Conservation (phyloP, 169 alveolate genomes). For the Plasmodium relictum region DNA sequence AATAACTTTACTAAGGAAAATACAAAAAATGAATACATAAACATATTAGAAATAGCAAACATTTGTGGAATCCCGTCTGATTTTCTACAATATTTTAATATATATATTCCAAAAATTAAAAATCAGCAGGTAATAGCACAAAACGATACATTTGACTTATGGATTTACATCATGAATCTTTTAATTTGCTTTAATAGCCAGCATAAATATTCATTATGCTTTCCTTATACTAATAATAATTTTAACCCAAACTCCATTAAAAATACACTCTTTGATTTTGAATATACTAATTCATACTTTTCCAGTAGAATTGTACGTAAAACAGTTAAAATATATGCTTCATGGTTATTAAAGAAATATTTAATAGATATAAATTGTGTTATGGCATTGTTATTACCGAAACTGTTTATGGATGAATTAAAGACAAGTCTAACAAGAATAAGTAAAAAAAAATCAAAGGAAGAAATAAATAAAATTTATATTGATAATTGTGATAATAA, state of each 20-base stretch:
- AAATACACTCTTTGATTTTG: constrained; percentile 80
- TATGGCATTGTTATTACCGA: constrained; percentile 84
- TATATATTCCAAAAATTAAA: constrained; percentile 60
- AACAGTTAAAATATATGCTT: constrained; percentile 78
- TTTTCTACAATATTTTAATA: constrained; percentile 41
- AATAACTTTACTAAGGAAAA: constrained; percentile 1
- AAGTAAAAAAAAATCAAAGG: constrained; percentile 4
- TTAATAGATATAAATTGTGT: constrained; percentile 83
- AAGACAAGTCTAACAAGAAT: constrained; percentile 25
- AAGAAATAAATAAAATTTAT: constrained; percentile 6
- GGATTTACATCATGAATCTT: constrained; percentile 79
- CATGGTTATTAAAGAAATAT: constrained; percentile 82
- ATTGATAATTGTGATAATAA: background rate
- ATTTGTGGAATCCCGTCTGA: constrained; percentile 62
- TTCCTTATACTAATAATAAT: constrained; percentile 51
- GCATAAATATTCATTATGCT: constrained; percentile 55
- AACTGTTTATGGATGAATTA: constrained; percentile 76
- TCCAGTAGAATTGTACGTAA: constrained; percentile 74
- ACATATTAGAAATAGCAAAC: constrained; percentile 35
- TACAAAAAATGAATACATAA: constrained; percentile 26
- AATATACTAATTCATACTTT: constrained; percentile 79
- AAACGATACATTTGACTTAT: constrained; percentile 79
- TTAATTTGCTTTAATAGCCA: constrained; percentile 66
- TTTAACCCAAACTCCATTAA: constrained; percentile 59
- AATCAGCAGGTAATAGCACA: constrained; percentile 81